A percentile compares a stretch with the other conserved stretches of the same genome.
phyloP scores from a whole-genome alignment of 2,329 filamentous ascomycete species.

The Verticillium alfalfae region DNA sequence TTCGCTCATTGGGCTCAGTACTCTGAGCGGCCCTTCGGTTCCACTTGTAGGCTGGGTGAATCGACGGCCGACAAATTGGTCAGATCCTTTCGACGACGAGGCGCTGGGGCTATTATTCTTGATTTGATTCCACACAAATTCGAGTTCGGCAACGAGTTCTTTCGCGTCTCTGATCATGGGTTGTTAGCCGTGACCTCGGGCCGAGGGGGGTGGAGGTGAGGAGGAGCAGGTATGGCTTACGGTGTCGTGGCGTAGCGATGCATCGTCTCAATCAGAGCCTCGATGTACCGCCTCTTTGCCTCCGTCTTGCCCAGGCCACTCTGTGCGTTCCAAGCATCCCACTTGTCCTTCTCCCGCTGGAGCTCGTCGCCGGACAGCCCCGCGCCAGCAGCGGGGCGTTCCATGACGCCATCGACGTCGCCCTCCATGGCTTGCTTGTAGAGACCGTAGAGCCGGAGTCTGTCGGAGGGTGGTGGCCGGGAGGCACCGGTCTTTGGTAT shows the following conservation, averaged over 20 bases:
- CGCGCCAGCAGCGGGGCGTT: constrained; percentile 58
- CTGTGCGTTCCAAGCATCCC: constrained; percentile 94
- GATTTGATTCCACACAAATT: constrained; percentile 99
- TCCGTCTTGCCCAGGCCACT: constrained; percentile 79
- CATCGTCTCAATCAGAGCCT: constrained; percentile 93
- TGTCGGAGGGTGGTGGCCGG: constrained; percentile 77
- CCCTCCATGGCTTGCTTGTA: constrained; percentile 99
- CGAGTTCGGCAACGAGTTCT: constrained; percentile 87
- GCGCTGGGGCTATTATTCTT: constrained; percentile 74
- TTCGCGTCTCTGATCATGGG: constrained; percentile 58
- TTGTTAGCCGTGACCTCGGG: background rate
- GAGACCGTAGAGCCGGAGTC: constrained; percentile 89
- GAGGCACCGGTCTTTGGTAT: constrained; percentile 89
- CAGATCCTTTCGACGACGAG: constrained; percentile 53
- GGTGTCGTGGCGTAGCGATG: constrained; percentile 87
- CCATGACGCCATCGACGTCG: constrained; percentile 91
- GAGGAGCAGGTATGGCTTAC: constrained; percentile 33
- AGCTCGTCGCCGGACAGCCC: constrained; percentile 47
- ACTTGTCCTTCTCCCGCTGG: constrained; percentile 61
- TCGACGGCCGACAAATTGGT: constrained; percentile 38
- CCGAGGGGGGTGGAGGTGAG: background rate
- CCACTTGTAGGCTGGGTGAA: constrained; percentile 42
- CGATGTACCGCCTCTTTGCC: constrained; percentile 90
- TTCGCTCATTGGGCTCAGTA: constrained; percentile 83
- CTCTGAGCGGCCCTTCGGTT: constrained; percentile 54